phyloP scores from a whole-genome alignment of 2,329 filamentous ascomycete genomes.

The Fusarium pseudonygamai region DNA sequence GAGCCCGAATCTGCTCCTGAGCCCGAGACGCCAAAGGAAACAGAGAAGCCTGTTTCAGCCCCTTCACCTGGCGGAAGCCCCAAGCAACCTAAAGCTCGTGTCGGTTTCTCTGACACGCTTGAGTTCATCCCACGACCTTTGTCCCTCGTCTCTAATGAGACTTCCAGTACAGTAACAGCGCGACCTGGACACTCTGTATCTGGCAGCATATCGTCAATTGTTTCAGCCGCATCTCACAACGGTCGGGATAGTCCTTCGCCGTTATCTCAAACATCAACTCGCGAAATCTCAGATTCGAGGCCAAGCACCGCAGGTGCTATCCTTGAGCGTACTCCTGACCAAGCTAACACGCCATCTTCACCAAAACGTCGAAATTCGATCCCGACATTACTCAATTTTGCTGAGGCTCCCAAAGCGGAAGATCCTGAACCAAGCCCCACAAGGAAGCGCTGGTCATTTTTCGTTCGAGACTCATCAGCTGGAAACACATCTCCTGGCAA shows the following conservation, averaged over 20 bases:
- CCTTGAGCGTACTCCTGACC: slow-evolving; percentile 59
- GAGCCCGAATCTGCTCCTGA: slow-evolving; percentile 3
- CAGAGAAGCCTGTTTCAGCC: background rate
- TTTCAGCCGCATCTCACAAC: slow-evolving; percentile 64
- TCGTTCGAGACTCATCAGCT: slow-evolving; percentile 66
- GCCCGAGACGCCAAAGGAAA: background rate
- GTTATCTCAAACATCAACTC: slow-evolving; percentile 53
- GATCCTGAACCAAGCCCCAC: slow-evolving; percentile 58
- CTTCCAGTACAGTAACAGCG: slow-evolving; percentile 78
- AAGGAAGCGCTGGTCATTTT: slow-evolving; percentile 71
- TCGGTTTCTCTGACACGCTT: slow-evolving; percentile 85
- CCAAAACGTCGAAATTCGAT: slow-evolving; percentile 68
- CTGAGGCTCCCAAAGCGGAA: slow-evolving; percentile 48
- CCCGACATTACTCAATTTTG: slow-evolving; percentile 59
- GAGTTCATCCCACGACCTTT: slow-evolving; percentile 86
- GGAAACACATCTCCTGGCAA: slow-evolving; percentile 58
- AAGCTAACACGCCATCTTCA: slow-evolving; percentile 43
- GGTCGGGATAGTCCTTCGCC: slow-evolving; percentile 53
- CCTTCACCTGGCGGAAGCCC: slow-evolving; percentile 20
- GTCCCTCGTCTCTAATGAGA: slow-evolving; percentile 86
- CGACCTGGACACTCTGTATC: slow-evolving; percentile 77
- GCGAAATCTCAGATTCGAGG: slow-evolving; percentile 59
- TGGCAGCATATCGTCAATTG: slow-evolving; percentile 81
- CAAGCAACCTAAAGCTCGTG: slow-evolving; percentile 66
- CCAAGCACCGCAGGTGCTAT: slow-evolving; percentile 79